phyloP scores from a whole-genome alignment of 2,329 filamentous ascomycete genomes.

The Coniochaeta sp. region DNA sequence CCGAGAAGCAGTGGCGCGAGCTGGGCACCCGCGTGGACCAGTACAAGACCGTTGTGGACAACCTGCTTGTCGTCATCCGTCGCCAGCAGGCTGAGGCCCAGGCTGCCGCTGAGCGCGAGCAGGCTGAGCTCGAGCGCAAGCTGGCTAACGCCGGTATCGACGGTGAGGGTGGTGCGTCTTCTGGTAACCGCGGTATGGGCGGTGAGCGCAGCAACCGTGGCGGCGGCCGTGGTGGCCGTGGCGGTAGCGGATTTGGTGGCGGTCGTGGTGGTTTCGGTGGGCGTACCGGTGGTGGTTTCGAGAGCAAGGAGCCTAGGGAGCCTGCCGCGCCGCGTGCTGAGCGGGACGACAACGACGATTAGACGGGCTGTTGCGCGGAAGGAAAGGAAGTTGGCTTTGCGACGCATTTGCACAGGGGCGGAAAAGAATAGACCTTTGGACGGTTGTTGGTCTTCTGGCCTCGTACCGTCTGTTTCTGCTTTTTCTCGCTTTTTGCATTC shows the following conservation, averaged over 20 bases:
- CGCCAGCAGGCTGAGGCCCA: conserved; percentile 75
- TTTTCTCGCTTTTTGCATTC: background rate
- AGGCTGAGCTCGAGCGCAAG: conserved; percentile 65
- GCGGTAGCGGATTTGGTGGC: conserved; percentile 9
- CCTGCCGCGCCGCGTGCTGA: conserved; percentile 4
- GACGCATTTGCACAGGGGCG: background rate
- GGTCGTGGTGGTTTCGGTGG: conserved; percentile 16
- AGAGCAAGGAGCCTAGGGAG: background rate
- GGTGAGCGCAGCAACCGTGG: conserved; percentile 19
- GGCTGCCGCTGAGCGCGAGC: conserved; percentile 69
- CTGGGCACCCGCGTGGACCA: conserved; percentile 84
- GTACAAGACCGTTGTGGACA: conserved; percentile 77
- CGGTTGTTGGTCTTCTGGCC: too few species aligned
- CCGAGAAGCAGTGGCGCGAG: conserved; percentile 97
- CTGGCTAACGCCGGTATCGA: conserved; percentile 35
- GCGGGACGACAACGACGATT: conserved; percentile 50
- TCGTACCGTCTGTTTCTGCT: background rate
- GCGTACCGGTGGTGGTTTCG: background rate
- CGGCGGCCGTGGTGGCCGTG: conserved; percentile 20
- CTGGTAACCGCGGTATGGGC: conserved; percentile 13
- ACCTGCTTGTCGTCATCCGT: conserved; percentile 71
- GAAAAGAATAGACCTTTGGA: background rate
- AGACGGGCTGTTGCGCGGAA: conserved; percentile 15
- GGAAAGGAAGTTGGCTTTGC: background rate
- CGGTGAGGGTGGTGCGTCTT: conserved; percentile 8